A percentile compares a stretch with the other conserved stretches of the same genome.
phyloP scores from a whole-genome alignment of 2,329 filamentous ascomycete genomes.

The Penicillium sp. region DNA sequence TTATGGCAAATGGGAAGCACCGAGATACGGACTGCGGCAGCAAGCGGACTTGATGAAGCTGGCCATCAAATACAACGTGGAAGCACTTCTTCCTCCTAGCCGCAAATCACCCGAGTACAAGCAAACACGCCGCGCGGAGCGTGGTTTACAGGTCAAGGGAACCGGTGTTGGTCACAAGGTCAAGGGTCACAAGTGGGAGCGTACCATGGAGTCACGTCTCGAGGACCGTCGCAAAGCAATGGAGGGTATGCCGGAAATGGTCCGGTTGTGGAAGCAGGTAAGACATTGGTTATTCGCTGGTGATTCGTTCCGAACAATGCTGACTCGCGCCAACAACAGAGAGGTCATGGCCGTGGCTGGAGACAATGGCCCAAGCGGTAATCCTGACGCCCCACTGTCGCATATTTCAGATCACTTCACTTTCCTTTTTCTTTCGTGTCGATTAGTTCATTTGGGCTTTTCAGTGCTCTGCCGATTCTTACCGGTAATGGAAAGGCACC shows the following conservation, averaged over 20 bases:
- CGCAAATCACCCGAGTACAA: slow-evolving; percentile 67
- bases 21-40: slow-evolving; percentile 74
- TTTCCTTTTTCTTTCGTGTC: slow-evolving; percentile 16
- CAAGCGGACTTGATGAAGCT: slow-evolving; percentile 91
- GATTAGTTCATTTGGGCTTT: slow-evolving; percentile 9
- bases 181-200: slow-evolving; percentile 93
- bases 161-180: slow-evolving; percentile 89
- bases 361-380: slow-evolving; percentile 65
- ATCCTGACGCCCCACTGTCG: slow-evolving; percentile 6
- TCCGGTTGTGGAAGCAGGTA: slow-evolving; percentile 91
- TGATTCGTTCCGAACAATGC: slow-evolving; percentile 15
- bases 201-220: slow-evolving; percentile 75
- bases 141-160: slow-evolving; percentile 80
- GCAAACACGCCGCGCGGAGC: slow-evolving; percentile 68
- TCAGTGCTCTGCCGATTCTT: slow-evolving; percentile 5
- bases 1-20: slow-evolving; percentile 77
- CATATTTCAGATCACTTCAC: slow-evolving; percentile 9
- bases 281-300: slow-evolving; percentile 31
- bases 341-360: slow-evolving; percentile 69
- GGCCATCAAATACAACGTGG: slow-evolving; percentile 71
- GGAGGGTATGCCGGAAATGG: slow-evolving; percentile 88
- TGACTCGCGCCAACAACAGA: slow-evolving; percentile 50
- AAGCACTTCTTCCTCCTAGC: slow-evolving; percentile 73
- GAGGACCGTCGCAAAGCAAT: slow-evolving; percentile 88
- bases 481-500: slow-evolving; percentile 7